Conservation (phyloP, 768 basidiomycete genomes). For the Phylloporus sp. region DNA sequence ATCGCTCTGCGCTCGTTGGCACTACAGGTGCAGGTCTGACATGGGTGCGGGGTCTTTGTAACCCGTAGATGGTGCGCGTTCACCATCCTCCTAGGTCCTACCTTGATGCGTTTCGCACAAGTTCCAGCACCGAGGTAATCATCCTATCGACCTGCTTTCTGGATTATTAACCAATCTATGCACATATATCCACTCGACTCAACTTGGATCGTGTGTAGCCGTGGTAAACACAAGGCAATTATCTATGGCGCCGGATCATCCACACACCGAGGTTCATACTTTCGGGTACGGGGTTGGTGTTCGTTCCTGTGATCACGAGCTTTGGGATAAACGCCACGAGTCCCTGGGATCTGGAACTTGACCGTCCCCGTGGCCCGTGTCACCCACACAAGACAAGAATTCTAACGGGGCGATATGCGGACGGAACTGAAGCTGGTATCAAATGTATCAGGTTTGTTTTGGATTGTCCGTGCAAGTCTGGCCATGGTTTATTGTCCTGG, state of each 20-base stretch:
- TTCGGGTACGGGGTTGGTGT: not conserved
- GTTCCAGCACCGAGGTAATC: not conserved
- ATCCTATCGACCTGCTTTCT: not conserved
- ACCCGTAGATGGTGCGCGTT: slow-evolving; percentile 1
- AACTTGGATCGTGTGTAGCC: not conserved
- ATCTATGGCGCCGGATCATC: not conserved
- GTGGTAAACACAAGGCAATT: not conserved
- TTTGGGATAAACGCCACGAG: not conserved
- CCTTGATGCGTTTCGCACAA: not conserved
- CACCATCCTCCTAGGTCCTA: not conserved
- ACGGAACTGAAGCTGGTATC: not conserved
- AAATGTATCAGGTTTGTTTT: slow-evolving; percentile 3
- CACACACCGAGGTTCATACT: not conserved
- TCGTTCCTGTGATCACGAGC: not conserved
- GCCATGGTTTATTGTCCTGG: not conserved
- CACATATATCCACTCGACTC: not conserved
- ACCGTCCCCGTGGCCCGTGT: not conserved
- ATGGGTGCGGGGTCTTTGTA: not conserved
- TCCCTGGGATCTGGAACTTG: not conserved
- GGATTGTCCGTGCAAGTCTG: not conserved
- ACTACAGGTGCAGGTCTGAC: slow-evolving; percentile 2
- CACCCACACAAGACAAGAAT: not conserved
- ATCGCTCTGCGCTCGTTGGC: not conserved
- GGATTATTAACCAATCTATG: not conserved
- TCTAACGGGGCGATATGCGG: not conserved